phyloP scores from a whole-genome alignment of 2,329 filamentous ascomycete species.

The Sporothrix pallida region DNA sequence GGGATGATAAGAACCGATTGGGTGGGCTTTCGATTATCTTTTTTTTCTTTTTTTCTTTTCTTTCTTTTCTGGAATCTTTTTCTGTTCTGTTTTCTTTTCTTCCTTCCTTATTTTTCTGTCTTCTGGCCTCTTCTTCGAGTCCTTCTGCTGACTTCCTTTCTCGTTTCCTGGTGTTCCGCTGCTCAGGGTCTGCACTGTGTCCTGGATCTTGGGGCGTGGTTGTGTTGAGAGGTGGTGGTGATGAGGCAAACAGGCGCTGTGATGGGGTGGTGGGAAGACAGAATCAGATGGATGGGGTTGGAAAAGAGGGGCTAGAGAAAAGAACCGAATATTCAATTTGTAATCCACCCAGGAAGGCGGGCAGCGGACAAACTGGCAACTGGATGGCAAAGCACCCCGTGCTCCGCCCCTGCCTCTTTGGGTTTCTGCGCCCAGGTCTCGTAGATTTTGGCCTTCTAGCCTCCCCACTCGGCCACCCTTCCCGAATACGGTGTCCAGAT shows the following conservation, averaged over 20 bases:
- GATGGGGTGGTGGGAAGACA: constrained; percentile 24
- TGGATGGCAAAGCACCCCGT: neutral
- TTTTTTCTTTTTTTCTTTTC: constrained; percentile 1
- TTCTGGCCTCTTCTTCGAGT: neutral
- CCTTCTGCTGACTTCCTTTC: neutral
- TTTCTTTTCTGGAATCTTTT: constrained; percentile 17
- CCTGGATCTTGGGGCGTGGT: neutral
- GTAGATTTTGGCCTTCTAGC: constrained; percentile 17
- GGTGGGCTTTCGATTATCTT: neutral
- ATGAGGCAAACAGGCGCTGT: constrained; percentile 32
- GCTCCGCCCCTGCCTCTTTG: constrained; percentile 29
- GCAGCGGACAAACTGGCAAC: constrained; percentile 28
- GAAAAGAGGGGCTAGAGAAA: constrained; percentile 40
- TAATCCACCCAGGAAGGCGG: constrained; percentile 36
- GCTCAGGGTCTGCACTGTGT: neutral
- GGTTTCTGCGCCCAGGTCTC: neutral
- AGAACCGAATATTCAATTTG: constrained; percentile 41
- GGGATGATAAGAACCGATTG: constrained; percentile 29
- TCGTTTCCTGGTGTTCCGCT: constrained; percentile 10
- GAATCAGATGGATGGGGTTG: constrained; percentile 34
- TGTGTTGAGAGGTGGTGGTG: constrained; percentile 6
- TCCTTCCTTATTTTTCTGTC: neutral
- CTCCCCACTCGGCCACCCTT: constrained; percentile 1
- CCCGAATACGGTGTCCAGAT: constrained; percentile 16
- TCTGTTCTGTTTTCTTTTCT: constrained; percentile 8